A percentile compares a stretch with the other conserved stretches of the same genome.
phyloP scores from a whole-genome alignment of 176 grass and related monocot species.

The Avena eriantha region DNA sequence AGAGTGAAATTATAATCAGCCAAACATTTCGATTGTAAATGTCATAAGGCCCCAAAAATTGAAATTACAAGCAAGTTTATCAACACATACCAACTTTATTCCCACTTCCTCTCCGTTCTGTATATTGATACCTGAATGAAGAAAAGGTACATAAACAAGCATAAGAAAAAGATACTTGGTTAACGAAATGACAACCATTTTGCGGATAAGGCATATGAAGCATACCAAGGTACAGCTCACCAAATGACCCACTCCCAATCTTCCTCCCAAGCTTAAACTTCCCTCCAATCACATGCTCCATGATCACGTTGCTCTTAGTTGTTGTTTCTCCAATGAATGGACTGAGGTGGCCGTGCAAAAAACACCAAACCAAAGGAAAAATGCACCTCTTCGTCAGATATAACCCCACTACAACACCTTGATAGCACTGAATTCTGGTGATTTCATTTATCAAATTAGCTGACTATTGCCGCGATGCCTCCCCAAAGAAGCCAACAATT shows the following conservation, averaged over 20 bases:
- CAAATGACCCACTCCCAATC: constrained; percentile 87
- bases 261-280: constrained; percentile 88
- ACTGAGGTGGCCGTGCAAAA: neutral
- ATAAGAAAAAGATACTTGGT: neutral
- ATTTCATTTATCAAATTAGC: neutral
- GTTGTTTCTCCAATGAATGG: neutral
- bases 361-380: neutral
- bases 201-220: neutral
- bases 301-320: constrained; percentile 7
- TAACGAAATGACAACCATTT: neutral
- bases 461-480: constrained; percentile 10
- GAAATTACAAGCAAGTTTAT: neutral
- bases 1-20: constrained; percentile 12
- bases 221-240: constrained; percentile 82
- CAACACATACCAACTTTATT: constrained; percentile 74
- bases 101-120: constrained; percentile 88
- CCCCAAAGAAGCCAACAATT: constrained; percentile 29
- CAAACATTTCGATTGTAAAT: neutral
- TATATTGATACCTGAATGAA: constrained; percentile 71
- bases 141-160: neutral
- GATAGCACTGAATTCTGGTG: neutral
- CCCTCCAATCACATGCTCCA: constrained; percentile 82
- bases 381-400: constrained; percentile 7
- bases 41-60: neutral
- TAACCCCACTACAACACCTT: neutral